These are phyloP conservation scores for Emericellopsis atlantica DNA, from an alignment of 2,329 filamentous ascomycete genomes.

Conservation along the genomic window DNA sequence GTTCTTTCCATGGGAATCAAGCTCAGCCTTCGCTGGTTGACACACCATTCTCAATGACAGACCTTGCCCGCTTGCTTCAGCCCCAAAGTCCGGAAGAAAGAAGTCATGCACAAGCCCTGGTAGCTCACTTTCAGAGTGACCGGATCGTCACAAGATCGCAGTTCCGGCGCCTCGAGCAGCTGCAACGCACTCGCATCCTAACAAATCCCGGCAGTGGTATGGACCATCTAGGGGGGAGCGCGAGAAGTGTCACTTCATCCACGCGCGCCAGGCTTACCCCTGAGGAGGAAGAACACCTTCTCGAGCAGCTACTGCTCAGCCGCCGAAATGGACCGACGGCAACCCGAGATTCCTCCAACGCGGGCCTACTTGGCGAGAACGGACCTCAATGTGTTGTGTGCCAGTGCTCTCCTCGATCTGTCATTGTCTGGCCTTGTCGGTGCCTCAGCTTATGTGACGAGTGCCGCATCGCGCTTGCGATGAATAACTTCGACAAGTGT, in stretches of 20 bases:
- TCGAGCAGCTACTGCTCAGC: constrained; percentile 47
- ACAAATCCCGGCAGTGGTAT: constrained; percentile 12
- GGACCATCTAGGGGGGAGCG: not conserved
- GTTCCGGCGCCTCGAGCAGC: constrained; percentile 55
- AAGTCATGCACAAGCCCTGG: constrained; percentile 68
- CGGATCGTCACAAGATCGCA: constrained; percentile 70
- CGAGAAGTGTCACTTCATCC: not conserved
- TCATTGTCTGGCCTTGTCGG: constrained; percentile 93
- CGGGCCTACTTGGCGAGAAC: constrained; percentile 40
- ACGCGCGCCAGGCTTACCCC: constrained; percentile 22
- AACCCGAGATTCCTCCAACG: constrained; percentile 57
- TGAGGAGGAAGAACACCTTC: constrained; percentile 46
- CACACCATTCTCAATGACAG: constrained; percentile 48
- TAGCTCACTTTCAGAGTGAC: constrained; percentile 62
- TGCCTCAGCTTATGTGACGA: constrained; percentile 93
- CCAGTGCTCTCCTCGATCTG: constrained; percentile 70
- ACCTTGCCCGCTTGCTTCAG: constrained; percentile 70
- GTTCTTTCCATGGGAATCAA: constrained; percentile 30
- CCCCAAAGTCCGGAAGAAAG: constrained; percentile 66
- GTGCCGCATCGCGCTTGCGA: constrained; percentile 81
- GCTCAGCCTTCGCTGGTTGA: constrained; percentile 49
- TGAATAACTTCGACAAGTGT: constrained; percentile 95
- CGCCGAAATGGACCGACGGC: constrained; percentile 34
- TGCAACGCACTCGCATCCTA: constrained; percentile 54
- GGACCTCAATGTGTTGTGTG: constrained; percentile 89